Conservation (phyloP, 371 early-diverging fungal genomes). For the Mucor saturninus region DNA sequence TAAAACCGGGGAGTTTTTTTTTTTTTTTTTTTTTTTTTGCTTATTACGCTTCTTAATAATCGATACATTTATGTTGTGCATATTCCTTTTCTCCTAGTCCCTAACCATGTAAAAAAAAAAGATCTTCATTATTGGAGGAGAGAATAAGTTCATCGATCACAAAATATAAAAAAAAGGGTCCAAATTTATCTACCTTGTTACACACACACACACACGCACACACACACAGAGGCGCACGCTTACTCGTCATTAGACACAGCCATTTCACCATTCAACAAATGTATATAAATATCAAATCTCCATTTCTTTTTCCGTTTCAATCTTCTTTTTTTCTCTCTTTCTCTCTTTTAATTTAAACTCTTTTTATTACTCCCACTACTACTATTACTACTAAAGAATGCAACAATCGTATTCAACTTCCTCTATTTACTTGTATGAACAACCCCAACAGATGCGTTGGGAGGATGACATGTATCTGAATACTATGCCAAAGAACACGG, state of each 20-base stretch:
- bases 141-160: slow-evolving; percentile 3
- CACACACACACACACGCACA: slow-evolving; percentile 1
- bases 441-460: slow-evolving; percentile 1
- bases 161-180: background rate
- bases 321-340: slow-evolving; percentile 6
- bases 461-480: background rate
- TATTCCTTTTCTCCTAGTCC: background rate
- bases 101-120: slow-evolving; percentile 1
- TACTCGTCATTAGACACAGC: slow-evolving; percentile 17
- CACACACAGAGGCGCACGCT: too few relatives aligned
- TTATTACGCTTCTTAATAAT: slow-evolving; percentile 12
- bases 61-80: slow-evolving; percentile 16
- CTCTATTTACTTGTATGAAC: slow-evolving; percentile 2
- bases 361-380: background rate
- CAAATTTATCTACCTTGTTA: background rate
- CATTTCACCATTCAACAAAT: slow-evolving; percentile 26
- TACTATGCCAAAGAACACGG: slow-evolving; percentile 1
- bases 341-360: background rate
- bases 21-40: background rate
- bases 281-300: slow-evolving; percentile 7
- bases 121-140: background rate
- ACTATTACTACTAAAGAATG: background rate
- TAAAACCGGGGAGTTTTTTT: too few relatives aligned
- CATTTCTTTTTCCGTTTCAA: background rate
- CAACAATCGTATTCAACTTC: slow-evolving; percentile 5